A percentile compares a stretch with the other conserved stretches of the same genome.
Conservation (phyloP, 148 eudicot species). For the Tetragonia tetragonoides region DNA sequence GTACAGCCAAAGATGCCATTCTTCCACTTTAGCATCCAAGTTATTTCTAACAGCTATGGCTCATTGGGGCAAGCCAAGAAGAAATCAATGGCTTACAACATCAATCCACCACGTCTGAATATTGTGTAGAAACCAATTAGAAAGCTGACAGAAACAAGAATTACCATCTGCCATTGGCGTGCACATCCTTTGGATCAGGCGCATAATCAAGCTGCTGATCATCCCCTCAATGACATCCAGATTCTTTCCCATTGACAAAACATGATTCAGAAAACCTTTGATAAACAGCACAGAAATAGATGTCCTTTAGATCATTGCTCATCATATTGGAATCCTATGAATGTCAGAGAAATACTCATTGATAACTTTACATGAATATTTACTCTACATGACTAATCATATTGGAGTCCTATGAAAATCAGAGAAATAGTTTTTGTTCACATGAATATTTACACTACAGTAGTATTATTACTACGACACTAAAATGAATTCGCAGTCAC, state of each 20-base stretch:
- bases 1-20: background rate
- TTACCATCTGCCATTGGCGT: constrained; percentile 61
- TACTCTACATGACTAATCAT: background rate
- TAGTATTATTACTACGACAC: background rate
- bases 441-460: background rate
- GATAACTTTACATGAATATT: background rate
- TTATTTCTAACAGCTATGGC: background rate
- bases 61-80: background rate
- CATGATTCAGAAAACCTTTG: constrained; percentile 53
- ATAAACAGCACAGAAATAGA: constrained; percentile 12
- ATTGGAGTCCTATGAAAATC: too few species aligned
- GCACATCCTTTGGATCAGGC: constrained; percentile 67
- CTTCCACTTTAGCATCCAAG: background rate
- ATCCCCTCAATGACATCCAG: constrained; percentile 51
- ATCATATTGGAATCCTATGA: background rate
- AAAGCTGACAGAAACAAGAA: constrained; percentile 12
- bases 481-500: background rate
- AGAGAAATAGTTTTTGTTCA: too few species aligned
- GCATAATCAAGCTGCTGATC: constrained; percentile 61
- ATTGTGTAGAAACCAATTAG: background rate
- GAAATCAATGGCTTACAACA: background rate
- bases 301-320: constrained; percentile 3
- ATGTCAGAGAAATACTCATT: background rate
- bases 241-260: constrained; percentile 36
- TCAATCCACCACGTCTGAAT: background rate